Evolutionary conservation across 176 grass and related monocot genomes (phyloP), one percentile per base, ranked within the genome.

Genomic region (Carex scoparia): DNA sequence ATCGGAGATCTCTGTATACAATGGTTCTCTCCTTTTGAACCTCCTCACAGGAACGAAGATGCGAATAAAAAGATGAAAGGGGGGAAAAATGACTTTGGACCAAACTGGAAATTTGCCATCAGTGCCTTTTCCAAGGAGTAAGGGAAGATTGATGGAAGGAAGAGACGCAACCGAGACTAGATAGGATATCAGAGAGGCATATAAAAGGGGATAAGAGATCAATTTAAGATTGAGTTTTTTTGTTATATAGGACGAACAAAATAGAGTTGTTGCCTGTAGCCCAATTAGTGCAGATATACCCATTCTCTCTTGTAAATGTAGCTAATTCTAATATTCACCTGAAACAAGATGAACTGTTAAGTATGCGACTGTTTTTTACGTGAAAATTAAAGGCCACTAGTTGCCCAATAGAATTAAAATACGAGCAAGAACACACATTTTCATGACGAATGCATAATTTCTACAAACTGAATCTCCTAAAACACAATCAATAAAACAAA

Each of bases 241-340:
- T 40, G 87, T 70, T 84, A 89, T 81, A 79, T 87, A 89, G 0
- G 87, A 90, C 15, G 65, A 68, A 28, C 65, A 87, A 46, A 98
- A 64, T 13, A 93, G 56, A 65, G 69, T 69, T 46, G 88, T 83
- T 51, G 95, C 89, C 81, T 89, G 87, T 67, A 92, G 79, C 48
- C 92, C 95, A 65, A 94, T 91, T 81, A 93, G 66, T 70, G 82
- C 84, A 60, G 95, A 98, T 89, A 98, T 93, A 40, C 92, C 95
- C 92, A 94, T 93, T 86, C 62, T 87, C 56, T 84, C 18, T 88
- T 28, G 69, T 85, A 87, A 68, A 85, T 82, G 42, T 28, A 46
- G 23, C 14, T 8, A 67, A 73, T 87, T 59, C 61, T 84, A 33
- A 73, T 77, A 79, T 40, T 60, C 13, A 88, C 3, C 73, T 84